Percentiles rank a stretch among this genome's conserved stretches.
Conservation (phyloP, 495 filamentous ascomycete genomes). For the Neurospora sp. region DNA sequence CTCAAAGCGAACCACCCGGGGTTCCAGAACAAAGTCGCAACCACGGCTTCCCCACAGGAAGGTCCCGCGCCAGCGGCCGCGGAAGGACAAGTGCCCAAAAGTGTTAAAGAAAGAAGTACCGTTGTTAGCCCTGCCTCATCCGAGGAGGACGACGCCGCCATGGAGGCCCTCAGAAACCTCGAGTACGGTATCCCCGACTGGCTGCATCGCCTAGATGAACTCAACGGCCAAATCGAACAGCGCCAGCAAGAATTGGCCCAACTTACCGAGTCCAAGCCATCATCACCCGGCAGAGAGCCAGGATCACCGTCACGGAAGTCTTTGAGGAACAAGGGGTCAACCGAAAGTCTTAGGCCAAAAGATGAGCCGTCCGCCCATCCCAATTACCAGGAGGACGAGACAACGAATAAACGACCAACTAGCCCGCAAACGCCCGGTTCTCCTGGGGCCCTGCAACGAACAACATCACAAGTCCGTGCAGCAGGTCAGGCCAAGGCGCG, state of each 20-base stretch:
- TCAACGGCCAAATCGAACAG: conserved; percentile 55
- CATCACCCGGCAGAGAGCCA: conserved; percentile 11
- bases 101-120: not conserved
- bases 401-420: conserved; percentile 6
- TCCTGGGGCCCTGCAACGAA: conserved; percentile 39
- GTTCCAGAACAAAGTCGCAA: not conserved
- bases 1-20: not conserved
- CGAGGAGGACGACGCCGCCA: conserved; percentile 31
- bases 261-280: conserved; percentile 27
- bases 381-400: conserved; percentile 8
- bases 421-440: conserved; percentile 17
- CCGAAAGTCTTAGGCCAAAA: conserved; percentile 49
- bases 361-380: conserved; percentile 35
- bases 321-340: conserved; percentile 50
- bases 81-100: not conserved
- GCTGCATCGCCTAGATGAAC: conserved; percentile 57
- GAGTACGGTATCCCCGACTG: conserved; percentile 56
- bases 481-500: conserved; percentile 33
- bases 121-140: not conserved
- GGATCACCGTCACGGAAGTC: conserved; percentile 27
- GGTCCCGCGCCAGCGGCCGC: not conserved
- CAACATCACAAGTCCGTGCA: conserved; percentile 33
- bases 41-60: not conserved
- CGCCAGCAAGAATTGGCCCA: conserved; percentile 59
- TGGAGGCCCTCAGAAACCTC: conserved; percentile 57